A percentile compares a stretch with the other conserved stretches of the same genome.
These are phyloP conservation scores for Effrenium voratum DNA, from an alignment of 73 alveolate species.

Conservation along the genomic window DNA sequence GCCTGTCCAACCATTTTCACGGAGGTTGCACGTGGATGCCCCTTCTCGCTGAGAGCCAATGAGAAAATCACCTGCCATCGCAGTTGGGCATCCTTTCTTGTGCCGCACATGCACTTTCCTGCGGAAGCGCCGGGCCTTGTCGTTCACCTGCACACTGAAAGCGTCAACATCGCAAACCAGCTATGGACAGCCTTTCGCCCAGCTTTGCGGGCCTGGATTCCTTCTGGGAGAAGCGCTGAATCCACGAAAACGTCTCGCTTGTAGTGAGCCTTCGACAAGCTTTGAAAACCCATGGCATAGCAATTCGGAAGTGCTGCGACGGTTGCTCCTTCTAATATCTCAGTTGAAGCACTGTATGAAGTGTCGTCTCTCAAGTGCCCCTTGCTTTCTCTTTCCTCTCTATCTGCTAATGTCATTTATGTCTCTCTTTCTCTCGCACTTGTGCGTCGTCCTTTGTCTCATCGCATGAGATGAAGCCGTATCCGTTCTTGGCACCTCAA, in stretches of 20 bases:
- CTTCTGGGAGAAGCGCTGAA: constrained; percentile 58
- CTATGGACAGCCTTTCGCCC: not conserved
- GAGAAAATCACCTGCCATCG: constrained; percentile 63
- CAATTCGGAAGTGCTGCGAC: not conserved
- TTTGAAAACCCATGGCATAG: not conserved
- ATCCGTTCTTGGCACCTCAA: constrained; percentile 56
- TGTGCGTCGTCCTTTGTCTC: constrained; percentile 77
- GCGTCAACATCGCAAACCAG: no score
- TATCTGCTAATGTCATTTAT: no score
- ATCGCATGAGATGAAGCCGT: constrained; percentile 57
- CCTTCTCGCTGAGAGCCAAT: constrained; percentile 57
- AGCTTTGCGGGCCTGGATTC: constrained; percentile 24
- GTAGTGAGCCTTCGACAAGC: constrained; percentile 15
- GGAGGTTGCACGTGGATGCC: constrained; percentile 73
- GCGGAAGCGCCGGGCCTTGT: constrained; percentile 58
- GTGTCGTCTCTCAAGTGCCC: no score
- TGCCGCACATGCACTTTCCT: no score
- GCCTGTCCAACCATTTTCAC: constrained; percentile 53
- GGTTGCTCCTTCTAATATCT: no score
- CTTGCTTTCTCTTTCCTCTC: no score
- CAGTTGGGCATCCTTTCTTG: no score
- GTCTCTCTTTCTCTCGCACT: no score
- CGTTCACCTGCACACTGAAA: constrained; percentile 70
- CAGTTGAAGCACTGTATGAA: no score
- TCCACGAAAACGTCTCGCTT: constrained; percentile 82